Evolutionary conservation across 306 rosid genomes (phyloP).

Genomic region (Dalbergia oliveri): DNA sequence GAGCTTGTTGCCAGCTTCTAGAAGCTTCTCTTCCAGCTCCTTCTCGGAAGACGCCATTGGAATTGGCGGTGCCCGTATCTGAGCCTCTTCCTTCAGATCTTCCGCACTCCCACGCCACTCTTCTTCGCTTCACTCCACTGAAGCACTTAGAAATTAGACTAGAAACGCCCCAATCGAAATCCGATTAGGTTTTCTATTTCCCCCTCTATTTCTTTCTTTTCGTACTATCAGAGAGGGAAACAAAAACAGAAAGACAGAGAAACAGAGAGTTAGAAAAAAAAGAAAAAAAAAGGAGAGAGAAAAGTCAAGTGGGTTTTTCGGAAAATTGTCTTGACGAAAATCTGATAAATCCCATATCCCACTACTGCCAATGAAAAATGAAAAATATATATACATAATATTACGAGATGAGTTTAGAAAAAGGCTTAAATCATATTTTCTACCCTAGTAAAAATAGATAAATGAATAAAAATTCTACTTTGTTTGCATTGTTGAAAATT

Average conservation of each 20-base stretch:
- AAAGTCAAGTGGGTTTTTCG: constrained; percentile 22
- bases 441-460: background rate
- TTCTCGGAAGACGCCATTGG: constrained; percentile 75
- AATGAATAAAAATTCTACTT: too few relatives aligned
- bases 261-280: too few relatives aligned
- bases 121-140: constrained; percentile 36
- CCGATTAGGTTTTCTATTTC: constrained; percentile 54
- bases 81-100: constrained; percentile 59
- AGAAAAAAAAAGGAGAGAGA: background rate
- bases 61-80: constrained; percentile 9
- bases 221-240: background rate
- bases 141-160: constrained; percentile 65
- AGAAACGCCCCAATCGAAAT: background rate
- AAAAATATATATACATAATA: background rate
- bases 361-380: background rate
- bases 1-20: constrained; percentile 77
- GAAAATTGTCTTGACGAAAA: constrained; percentile 41
- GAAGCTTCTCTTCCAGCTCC: constrained; percentile 75
- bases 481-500: background rate
- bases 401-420: background rate
- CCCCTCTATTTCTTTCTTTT: background rate
- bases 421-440: background rate
- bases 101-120: constrained; percentile 9
- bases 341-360: background rate
- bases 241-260: background rate